These are phyloP conservation scores for Nitzschia sp. DNA, from an alignment of 108 stramenopile species.

Conservation along the genomic window DNA sequence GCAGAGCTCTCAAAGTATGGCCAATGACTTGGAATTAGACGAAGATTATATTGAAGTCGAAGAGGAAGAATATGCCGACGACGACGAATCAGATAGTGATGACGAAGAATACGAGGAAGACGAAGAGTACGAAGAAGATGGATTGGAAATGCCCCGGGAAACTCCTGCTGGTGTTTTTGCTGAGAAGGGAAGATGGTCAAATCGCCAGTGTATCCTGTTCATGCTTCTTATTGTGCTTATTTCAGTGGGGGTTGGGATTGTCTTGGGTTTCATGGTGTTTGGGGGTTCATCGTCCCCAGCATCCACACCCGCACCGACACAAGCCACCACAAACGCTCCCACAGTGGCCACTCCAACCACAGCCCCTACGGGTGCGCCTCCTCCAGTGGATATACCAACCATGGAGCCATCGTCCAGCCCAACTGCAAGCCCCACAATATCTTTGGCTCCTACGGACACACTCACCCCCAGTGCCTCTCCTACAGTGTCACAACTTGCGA, in stretches of 20 bases:
- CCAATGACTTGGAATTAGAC: not conserved
- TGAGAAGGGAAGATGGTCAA: not conserved
- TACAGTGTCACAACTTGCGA: not conserved
- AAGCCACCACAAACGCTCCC: conserved; percentile 4
- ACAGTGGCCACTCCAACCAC: conserved; percentile 1
- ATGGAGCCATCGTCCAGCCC: conserved; percentile 1
- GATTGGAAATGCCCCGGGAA: not conserved
- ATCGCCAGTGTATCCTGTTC: not conserved
- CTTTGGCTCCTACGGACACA: conserved; percentile 10
- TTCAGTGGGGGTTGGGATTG: conserved; percentile 15
- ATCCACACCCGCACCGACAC: not conserved
- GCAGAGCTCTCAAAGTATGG: not conserved
- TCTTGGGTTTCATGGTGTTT: conserved; percentile 7
- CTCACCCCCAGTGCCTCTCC: not conserved
- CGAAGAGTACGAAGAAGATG: conserved; percentile 1
- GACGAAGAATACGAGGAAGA: conserved; percentile 14
- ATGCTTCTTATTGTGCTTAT: not conserved
- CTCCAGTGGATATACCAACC: conserved; percentile 4
- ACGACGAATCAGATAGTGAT: conserved; percentile 12
- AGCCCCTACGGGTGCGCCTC: not conserved
- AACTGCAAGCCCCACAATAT: conserved; percentile 8
- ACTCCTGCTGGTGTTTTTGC: not conserved
- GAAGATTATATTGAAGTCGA: conserved; percentile 1
- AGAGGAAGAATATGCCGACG: not conserved
- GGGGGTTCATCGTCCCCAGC: not conserved